These are phyloP conservation scores for Leccinum variicolor DNA, from an alignment of 768 basidiomycete genomes.

Conservation along the genomic window DNA sequence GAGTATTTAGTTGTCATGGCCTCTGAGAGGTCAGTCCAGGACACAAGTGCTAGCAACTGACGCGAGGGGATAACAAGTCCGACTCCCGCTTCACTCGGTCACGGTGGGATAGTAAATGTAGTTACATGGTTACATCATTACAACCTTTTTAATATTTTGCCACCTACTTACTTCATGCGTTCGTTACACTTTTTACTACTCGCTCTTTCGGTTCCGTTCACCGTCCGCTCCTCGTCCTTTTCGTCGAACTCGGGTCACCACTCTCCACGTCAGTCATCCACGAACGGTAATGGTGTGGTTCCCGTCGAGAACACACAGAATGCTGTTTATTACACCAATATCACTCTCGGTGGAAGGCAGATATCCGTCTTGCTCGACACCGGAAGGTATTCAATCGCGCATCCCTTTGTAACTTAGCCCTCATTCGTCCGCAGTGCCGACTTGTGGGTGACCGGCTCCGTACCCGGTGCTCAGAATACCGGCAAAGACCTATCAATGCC, in stretches of 20 bases:
- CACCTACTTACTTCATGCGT: conserved; percentile 14
- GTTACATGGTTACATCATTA: neutral
- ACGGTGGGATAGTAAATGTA: too few relatives aligned
- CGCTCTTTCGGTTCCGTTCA: conserved; percentile 34
- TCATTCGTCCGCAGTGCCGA: conserved; percentile 51
- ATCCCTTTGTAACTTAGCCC: neutral
- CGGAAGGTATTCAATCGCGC: conserved; percentile 52
- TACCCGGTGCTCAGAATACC: conserved; percentile 50
- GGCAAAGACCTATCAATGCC: conserved; percentile 54
- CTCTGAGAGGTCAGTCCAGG: too few relatives aligned
- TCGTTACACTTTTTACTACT: conserved; percentile 28
- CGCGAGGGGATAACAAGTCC: too few relatives aligned
- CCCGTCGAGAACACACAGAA: conserved; percentile 65
- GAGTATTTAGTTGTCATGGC: too few relatives aligned
- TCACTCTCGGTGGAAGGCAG: conserved; percentile 58
- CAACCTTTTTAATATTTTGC: neutral
- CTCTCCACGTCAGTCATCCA: conserved; percentile 24
- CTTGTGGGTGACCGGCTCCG: conserved; percentile 61
- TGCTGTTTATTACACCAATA: conserved; percentile 68
- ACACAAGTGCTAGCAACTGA: too few relatives aligned
- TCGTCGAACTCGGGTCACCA: neutral
- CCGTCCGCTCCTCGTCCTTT: conserved; percentile 19
- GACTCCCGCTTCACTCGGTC: too few relatives aligned
- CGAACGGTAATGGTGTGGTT: conserved; percentile 23
- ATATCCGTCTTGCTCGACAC: conserved; percentile 71